Evolutionary conservation across 768 basidiomycete species (phyloP).

Genomic region (Tricholoma saponaceum): DNA sequence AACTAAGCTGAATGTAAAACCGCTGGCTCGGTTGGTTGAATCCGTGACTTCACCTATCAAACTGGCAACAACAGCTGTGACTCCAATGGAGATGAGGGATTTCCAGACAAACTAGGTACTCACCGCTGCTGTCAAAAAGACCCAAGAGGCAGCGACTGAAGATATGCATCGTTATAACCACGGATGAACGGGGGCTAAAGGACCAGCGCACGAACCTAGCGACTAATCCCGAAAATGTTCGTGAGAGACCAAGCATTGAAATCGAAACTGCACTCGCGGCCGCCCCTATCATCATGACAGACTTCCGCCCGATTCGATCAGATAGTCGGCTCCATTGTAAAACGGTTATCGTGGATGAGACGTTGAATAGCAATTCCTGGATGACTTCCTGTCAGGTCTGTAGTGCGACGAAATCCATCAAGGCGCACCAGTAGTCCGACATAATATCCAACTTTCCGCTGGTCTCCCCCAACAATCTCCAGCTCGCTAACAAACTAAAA

Average conservation of each 20-base stretch:
- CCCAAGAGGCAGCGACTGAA: conserved; percentile 48
- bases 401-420: neutral
- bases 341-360: conserved; percentile 19
- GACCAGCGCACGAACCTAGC: conserved; percentile 14
- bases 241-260: conserved; percentile 5
- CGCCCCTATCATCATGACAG: conserved; percentile 23
- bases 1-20: conserved; percentile 36
- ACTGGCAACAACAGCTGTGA: conserved; percentile 65
- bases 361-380: conserved; percentile 24
- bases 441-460: neutral
- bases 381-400: neutral
- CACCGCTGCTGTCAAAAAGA: conserved; percentile 54
- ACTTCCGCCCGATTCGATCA: conserved; percentile 25
- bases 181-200: neutral
- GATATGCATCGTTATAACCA: too few relatives aligned
- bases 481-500: neutral
- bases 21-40: conserved; percentile 47
- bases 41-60: conserved; percentile 67
- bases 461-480: neutral
- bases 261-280: conserved; percentile 12
- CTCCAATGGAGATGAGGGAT: neutral
- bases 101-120: conserved; percentile 1
- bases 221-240: conserved; percentile 9
- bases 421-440: neutral
- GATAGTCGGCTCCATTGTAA: conserved; percentile 26